Base-by-base conservation (phyloP, 2,329 filamentous ascomycete genomes). In the Aspergillus flavus region DNA sequence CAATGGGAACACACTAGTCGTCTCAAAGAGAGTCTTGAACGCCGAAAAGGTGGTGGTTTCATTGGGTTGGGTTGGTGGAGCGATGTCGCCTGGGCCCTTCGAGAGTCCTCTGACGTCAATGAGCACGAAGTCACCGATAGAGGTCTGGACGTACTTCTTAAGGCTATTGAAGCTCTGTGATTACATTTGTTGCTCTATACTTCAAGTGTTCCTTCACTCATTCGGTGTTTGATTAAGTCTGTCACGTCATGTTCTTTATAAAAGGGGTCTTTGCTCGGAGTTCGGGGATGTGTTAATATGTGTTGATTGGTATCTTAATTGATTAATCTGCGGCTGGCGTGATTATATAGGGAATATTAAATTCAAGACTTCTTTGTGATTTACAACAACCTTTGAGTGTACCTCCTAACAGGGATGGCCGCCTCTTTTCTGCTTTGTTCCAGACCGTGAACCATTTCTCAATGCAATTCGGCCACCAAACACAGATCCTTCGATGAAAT, bases 1-100 rank as follows among this genome's bases (percentile, higher is more conserved):
- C 92, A 93, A 72, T 98, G 95, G 93, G 95, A 99, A 80, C 93
- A 97, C 77, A 98, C 95, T 0, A 94, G 91, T 69, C 85, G 93
- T 23, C 84, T 98, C 66, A 95, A 93, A 78, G 93, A 97, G 77
- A 94, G 91, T 63, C 82, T 97, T 64, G 93, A 97, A 71, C 89
- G 88, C 70, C 91, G 90, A 16, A 92, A 89, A 75, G 89, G 88
- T 23, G 91, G 90, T 6, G 91, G 90, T 55, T 94, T 94, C 72
- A 87, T 98, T 61, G 93, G 93, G 0, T 80, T 98, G 19, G 94
- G 94, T 0, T 80, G 96, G 70, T 86, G 95, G 76, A 98, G 94
- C 74, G 94, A 98, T 81, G 85, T 98, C 50, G 89, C 91, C 5
- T 91, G 89, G 80, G 79, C 95, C 61, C 80, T 97, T 30, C 88